Evolutionary conservation across 2,329 filamentous ascomycete species (phyloP), one percentile per base, ranked within the genome.

Genomic region (Fusarium mangiferae): DNA sequence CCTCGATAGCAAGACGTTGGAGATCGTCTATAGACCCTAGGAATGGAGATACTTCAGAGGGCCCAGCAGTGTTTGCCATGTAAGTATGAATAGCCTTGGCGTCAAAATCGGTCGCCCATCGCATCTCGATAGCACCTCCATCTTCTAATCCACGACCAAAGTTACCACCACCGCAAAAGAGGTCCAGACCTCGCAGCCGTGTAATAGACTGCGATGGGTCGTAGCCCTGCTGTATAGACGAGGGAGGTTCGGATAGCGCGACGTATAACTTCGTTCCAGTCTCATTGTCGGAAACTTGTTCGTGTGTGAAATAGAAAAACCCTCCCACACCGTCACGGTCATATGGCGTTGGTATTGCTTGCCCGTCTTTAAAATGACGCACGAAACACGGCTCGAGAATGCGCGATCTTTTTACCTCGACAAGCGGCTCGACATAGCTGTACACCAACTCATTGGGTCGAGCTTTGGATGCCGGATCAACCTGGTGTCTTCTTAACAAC

Each of bases 81-180:
- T 94, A 94, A 0, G 92, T 93, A 58, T 94, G 91, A 0, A 95
- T 87, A 0, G 94, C 92, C 10, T 85, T 82, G 2, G 82, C 74
- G 63, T 87, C 88, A 66, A 90, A 89, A 76, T 97, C 94, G 33
- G 95, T 91, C 1, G 90, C 90, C 84, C 89, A 92, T 7, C 85
- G 84, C 80, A 93, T 92, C 33, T 90, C 79, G 1, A 95, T 86
- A 0, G 86, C 90, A 1, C 90, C 90, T 2, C 89, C 90, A 60
- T 95, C 93, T 80, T 95, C 93, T 0, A 97, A 84, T 0, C 93
- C 94, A 36, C 92, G 87, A 10, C 93, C 94, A 58, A 96, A 90
- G 59, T 92, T 94, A 0, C 94, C 94, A 24, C 92, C 91, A 2
- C 94, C 94, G 73, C 92, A 94, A 77, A 94, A 97, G 0, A 96